Base-by-base conservation (phyloP, 2,329 filamentous ascomycete genomes). In the Simplicillium aogashimaense region DNA sequence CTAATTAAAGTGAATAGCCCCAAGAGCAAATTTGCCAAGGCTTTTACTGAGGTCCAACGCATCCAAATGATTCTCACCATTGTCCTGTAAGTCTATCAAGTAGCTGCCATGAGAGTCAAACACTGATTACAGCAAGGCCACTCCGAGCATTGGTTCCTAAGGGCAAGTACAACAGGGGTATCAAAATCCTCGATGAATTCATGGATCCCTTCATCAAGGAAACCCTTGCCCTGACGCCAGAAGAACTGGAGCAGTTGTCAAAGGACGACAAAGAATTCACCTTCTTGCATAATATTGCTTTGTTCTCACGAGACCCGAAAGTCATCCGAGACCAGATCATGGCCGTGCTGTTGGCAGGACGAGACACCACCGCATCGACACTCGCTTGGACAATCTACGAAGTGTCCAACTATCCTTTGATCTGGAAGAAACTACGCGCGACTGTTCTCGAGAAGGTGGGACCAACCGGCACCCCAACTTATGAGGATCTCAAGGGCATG, bases 341-440 rank as follows among this genome's bases (percentile, higher is more conserved):
- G 36, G 78, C 79, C 8, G 72, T 89, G 10, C 70, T 90, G 3
- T 74, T 95, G 13, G 89, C 89, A 2, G 88, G 86, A 11, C 76
- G 85, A 31, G 89, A 95, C 59, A 95, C 89, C 12, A 95, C 89
- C 0, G 88, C 88, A 25, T 76, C 72, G 13, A 87, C 85, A 0
- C 70, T 95, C 1, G 83, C 80, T 0, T 95, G 87, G 82, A 70
- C 76, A 29, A 70, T 95, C 43, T 94, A 92, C 59, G 86, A 95
- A 59, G 71, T 95, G 2, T 75, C 81, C 30, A 76, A 78, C 13
- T 72, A 86, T 48, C 86, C 87, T 0, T 65, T 76, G 2, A 70
- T 77, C 3, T 74, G 87, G 3, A 57, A 66, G 39, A 84, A 78
- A 55, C 70, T 95, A 38, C 78, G 88, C 17, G 60, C 66, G 17